Evolutionary conservation across 768 basidiomycete species (phyloP), one percentile per base, ranked within the genome.

Genomic region (Cubamyces lactineus): DNA sequence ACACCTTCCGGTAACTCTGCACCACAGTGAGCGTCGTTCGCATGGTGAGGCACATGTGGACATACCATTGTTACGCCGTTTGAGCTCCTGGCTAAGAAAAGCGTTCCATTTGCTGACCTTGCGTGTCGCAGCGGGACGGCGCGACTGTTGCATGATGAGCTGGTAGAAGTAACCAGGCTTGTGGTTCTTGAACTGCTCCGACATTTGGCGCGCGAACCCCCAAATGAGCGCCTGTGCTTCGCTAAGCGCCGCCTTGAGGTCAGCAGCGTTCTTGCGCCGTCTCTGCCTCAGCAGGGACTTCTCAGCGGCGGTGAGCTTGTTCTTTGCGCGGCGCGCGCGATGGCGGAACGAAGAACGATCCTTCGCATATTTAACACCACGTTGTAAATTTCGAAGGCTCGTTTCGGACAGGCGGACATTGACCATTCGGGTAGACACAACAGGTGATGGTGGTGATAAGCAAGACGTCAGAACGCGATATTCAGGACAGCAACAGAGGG

Each of bases 51-150:
- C 15, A 28, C n/a, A n/a, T 26, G 38, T 26, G 15, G 21, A 48
- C 56, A 17, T 48, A 57, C 56, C 56, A 16, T 57, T 46, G 23
- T 57, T 57, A 23, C 26, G 34, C 6, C 45, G 56, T 16, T 24
- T 30, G 9, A 46, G 17, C 28, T 57, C 56, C n/a, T 48, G 42
- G 16, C 43, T 46, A 16, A 57, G 43, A 34, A 26, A 57, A 28
- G 56, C 56, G 45, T 57, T 57, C 56, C 56, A 57, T 28, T 26
- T 50, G 28, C 49, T 50, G 23, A 50, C 49, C 19, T 30, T 28
- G 49, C 49, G 49, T 8, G 28, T 30, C 26, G 7, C 34, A 28
- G 49, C 19, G 34, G 26, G 28, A 15, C 28, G 49, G 19, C 49
- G 49, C 15, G 49, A 50, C 24, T 50, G 49, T 34, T 50, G 49